A percentile compares a stretch with the other conserved stretches of the same genome.
These are phyloP conservation scores for Verticillium isaacii DNA, from an alignment of 2,329 filamentous ascomycete genomes.

Conservation along the genomic window DNA sequence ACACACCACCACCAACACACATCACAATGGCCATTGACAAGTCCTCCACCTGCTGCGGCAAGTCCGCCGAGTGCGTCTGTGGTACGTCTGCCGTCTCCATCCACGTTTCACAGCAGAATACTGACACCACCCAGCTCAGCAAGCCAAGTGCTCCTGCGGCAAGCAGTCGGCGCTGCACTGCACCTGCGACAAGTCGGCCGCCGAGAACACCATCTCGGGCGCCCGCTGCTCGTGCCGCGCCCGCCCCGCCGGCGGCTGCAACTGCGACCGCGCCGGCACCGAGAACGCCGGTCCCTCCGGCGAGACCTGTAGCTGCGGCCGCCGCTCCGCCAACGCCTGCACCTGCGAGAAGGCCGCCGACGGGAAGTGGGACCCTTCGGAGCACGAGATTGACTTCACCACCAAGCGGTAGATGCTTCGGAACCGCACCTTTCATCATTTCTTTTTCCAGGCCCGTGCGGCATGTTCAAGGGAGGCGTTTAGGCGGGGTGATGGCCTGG, in stretches of 20 bases:
- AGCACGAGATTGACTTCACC: slow-evolving; percentile 82
- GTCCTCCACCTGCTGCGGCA: slow-evolving; percentile 52
- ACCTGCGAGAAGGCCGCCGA: slow-evolving; percentile 75
- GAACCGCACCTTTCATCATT: neutral
- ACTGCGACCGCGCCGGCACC: slow-evolving; percentile 64
- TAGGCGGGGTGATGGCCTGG: neutral
- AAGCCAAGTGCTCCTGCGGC: slow-evolving; percentile 82
- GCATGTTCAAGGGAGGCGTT: neutral
- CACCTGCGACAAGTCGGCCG: slow-evolving; percentile 70
- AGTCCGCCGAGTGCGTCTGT: slow-evolving; percentile 49
- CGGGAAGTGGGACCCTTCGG: slow-evolving; percentile 54
- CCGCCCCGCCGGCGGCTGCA: slow-evolving; percentile 75
- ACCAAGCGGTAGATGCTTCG: slow-evolving; percentile 47
- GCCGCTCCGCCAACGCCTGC: slow-evolving; percentile 65
- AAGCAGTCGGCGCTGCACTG: slow-evolving; percentile 83
- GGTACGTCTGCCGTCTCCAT: slow-evolving; percentile 36
- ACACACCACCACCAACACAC: neutral
- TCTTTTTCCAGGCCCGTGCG: too few species aligned
- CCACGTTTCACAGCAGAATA: neutral
- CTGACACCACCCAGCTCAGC: slow-evolving; percentile 39
- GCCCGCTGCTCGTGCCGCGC: slow-evolving; percentile 80
- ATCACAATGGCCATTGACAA: slow-evolving; percentile 29
- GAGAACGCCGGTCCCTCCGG: slow-evolving; percentile 65
- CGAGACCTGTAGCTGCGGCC: slow-evolving; percentile 70
- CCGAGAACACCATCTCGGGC: slow-evolving; percentile 70